Evolutionary conservation across 139 green algal genomes (phyloP), one percentile per base, ranked within the genome.

Genomic region (Astrephomene gubernaculifera): DNA sequence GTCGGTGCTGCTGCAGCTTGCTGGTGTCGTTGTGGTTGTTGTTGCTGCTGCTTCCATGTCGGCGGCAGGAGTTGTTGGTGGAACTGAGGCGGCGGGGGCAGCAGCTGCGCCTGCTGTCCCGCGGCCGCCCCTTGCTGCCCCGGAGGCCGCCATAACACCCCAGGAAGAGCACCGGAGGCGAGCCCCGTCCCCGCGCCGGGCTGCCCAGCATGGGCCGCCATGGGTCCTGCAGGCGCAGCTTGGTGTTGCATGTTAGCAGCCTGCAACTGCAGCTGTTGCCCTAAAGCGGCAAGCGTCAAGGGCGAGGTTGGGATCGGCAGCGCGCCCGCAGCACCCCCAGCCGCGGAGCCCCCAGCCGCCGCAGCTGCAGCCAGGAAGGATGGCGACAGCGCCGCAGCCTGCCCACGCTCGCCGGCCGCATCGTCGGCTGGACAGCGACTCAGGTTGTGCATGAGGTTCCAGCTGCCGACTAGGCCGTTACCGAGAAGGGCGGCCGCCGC

Each of bases 161-260:
- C 41, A 6, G 69, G 7, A 43, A 25, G 8, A 8, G 69, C 41
- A 7, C 9, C 69, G 27, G 44, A 44, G 24, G 25, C 41, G 4
- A 76, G 41, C 41, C 69, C 69, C 3, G 44, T 12, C 3, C 35
- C 73, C 1, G 36, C 73, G 35, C 35, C 35, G 6, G 27, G 6
- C 2, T 1, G 7, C 39, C 2, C 68, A 22, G 38, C 70, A 0
- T 4, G 41, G 70, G 8, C 43, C 2, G 27, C 41, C 10, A 36
- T 22, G 29, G 72, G 57, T 12, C 57, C 27, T 0, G 63, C 64
- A 19, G 63, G 63, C 22, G 63, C 31, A 2, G 64, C 44, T 19
- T 78, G 79, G 44, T 85, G 79, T 44, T 85, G 79, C 33, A 71
- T 78, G 33, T 14, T 71, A 1, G n/a, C 38, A 2, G 53, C 73